Conservation (phyloP, 2,329 filamentous ascomycete genomes). For the Arthrobotrys megalospora region DNA sequence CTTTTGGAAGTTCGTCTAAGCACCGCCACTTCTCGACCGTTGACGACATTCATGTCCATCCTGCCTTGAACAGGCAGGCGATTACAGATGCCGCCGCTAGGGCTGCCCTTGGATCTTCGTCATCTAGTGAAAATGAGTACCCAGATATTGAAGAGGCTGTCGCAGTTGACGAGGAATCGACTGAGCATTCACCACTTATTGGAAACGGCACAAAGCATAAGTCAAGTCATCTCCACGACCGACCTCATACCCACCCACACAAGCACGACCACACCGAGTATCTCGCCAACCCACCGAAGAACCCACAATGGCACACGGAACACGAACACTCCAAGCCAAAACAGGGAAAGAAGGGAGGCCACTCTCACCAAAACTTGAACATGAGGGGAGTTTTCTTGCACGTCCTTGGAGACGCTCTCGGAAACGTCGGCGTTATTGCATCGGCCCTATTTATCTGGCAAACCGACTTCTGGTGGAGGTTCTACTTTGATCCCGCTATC, state of each 20-base stretch:
- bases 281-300: constrained; percentile 64
- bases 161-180: constrained; percentile 65
- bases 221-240: constrained; percentile 64
- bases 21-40: constrained; percentile 64
- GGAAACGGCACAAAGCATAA: constrained; percentile 61
- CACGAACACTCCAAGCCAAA: constrained; percentile 88
- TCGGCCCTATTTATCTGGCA: constrained; percentile 93
- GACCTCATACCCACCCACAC: constrained; percentile 65
- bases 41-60: constrained; percentile 84
- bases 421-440: constrained; percentile 86
- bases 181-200: constrained; percentile 69
- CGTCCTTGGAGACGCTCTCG: constrained; percentile 85
- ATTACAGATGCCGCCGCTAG: constrained; percentile 85
- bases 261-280: constrained; percentile 61
- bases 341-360: constrained; percentile 74
- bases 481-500: constrained; percentile 91
- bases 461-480: constrained; percentile 81
- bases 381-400: constrained; percentile 89
- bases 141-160: constrained; percentile 71
- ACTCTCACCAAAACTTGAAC: constrained; percentile 90
- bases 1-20: constrained; percentile 66
- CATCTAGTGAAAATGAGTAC: constrained; percentile 74
- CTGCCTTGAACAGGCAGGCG: constrained; percentile 89
- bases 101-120: constrained; percentile 72
- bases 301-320: constrained; percentile 73